phyloP scores from a whole-genome alignment of 164 flowering plant species.

The Malania oleifera region DNA sequence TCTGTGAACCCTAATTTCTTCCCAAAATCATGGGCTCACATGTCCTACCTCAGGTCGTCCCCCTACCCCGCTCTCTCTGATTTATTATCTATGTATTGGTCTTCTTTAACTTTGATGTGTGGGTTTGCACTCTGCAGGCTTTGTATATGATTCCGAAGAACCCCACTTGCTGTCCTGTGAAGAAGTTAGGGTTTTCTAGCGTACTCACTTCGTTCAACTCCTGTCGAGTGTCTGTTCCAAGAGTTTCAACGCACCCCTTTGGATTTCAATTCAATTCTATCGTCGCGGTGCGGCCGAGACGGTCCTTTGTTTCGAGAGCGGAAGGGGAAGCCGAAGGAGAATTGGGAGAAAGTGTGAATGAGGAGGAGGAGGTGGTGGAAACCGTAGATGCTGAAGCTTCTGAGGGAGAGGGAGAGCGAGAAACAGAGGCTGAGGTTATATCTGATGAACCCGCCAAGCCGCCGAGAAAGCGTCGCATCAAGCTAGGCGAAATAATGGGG shows the following conservation, averaged over 20 bases:
- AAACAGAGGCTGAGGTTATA: slow-evolving; percentile 7
- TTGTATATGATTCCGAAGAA: slow-evolving; percentile 33
- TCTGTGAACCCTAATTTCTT: too few species aligned
- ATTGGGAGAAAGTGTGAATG: slow-evolving; percentile 16
- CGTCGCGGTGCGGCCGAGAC: neutral
- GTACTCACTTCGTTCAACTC: slow-evolving; percentile 17
- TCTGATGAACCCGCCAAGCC: slow-evolving; percentile 24
- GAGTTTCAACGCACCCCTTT: slow-evolving; percentile 17
- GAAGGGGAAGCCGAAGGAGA: slow-evolving; percentile 32
- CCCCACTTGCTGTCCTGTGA: slow-evolving; percentile 17
- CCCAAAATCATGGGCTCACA: slow-evolving; percentile 18
- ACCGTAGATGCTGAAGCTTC: slow-evolving; percentile 18
- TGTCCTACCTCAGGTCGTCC: slow-evolving; percentile 24
- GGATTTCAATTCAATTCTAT: slow-evolving; percentile 14
- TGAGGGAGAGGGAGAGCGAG: slow-evolving; percentile 22
- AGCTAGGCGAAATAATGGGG: slow-evolving; percentile 94
- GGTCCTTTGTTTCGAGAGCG: slow-evolving; percentile 40
- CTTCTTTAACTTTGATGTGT: neutral
- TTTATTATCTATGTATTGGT: slow-evolving; percentile 2
- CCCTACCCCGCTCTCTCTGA: neutral
- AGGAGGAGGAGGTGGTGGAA: slow-evolving; percentile 16
- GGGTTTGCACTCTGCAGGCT: slow-evolving; percentile 31
- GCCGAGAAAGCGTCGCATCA: slow-evolving; percentile 49
- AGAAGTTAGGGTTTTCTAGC: slow-evolving; percentile 30
- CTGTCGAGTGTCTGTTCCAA: slow-evolving; percentile 19